Evolutionary conservation across 495 filamentous ascomycete species (phyloP).

Genomic region (Daldinia vernicosa): DNA sequence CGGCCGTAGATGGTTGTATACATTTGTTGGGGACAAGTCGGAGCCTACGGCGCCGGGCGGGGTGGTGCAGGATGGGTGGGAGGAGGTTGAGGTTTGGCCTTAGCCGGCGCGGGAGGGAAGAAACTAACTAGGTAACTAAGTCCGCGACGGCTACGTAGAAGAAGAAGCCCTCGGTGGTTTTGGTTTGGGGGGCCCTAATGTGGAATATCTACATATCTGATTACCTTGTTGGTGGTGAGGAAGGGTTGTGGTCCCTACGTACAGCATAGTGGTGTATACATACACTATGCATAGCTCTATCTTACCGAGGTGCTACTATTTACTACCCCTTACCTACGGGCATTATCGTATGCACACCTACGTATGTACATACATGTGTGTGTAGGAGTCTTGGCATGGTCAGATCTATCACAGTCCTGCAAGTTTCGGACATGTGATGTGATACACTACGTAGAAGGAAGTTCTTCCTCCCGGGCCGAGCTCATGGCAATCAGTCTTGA

Average conservation of each 20-base stretch:
- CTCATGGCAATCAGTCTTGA: neutral
- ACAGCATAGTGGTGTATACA: neutral
- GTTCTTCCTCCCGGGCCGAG: neutral
- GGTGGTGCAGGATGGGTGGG: slow-evolving; percentile 68
- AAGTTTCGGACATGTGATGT: neutral
- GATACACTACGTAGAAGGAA: neutral
- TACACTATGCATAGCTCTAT: neutral
- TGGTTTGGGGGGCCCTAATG: neutral
- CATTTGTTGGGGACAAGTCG: slow-evolving; percentile 54
- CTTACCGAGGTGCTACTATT: neutral
- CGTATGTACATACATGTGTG: neutral
- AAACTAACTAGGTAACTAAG: neutral
- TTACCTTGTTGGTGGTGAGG: neutral
- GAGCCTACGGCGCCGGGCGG: slow-evolving; percentile 47
- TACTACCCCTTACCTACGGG: neutral
- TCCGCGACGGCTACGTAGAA: too few relatives aligned
- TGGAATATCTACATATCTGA: neutral
- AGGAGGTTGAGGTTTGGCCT: slow-evolving; percentile 83
- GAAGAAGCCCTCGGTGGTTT: neutral
- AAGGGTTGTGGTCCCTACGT: neutral
- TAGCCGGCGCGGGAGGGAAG: slow-evolving; percentile 40
- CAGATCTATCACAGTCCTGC: neutral
- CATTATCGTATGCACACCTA: neutral
- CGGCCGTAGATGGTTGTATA: slow-evolving; percentile 73
- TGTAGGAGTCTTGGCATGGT: neutral